phyloP scores from a whole-genome alignment of 2,329 filamentous ascomycete genomes.

The Leptographium wingfieldii region DNA sequence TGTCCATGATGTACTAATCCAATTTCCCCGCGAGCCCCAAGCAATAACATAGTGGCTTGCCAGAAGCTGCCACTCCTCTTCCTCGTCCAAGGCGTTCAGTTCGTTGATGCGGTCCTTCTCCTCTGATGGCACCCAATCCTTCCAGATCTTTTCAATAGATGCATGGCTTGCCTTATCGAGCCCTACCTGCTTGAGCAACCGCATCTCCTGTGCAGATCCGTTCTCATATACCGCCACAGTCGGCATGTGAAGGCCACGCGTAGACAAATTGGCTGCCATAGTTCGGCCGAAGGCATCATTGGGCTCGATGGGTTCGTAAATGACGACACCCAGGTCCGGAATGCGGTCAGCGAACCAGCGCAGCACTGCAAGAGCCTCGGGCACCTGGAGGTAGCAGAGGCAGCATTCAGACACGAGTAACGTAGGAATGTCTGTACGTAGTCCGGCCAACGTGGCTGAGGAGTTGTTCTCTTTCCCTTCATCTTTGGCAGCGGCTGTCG shows the following conservation, averaged over 20 bases:
- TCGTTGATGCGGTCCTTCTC: constrained; percentile 72
- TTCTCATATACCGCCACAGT: constrained; percentile 64
- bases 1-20: constrained; percentile 18
- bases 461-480: neutral
- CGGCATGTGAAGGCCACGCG: constrained; percentile 71
- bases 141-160: constrained; percentile 53
- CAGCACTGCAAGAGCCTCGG: constrained; percentile 51
- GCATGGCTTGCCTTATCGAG: constrained; percentile 36
- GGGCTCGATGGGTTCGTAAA: constrained; percentile 85
- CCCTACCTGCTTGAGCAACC: constrained; percentile 50
- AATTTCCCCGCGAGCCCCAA: constrained; percentile 65
- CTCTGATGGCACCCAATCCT: constrained; percentile 52
- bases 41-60: constrained; percentile 80
- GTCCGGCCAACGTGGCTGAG: constrained; percentile 22
- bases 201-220: constrained; percentile 51
- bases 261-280: constrained; percentile 82
- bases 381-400: constrained; percentile 68
- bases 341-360: constrained; percentile 47
- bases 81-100: constrained; percentile 82
- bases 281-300: constrained; percentile 78
- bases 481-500: neutral
- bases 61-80: constrained; percentile 85
- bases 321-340: constrained; percentile 40
- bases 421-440: constrained; percentile 55
- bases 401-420: constrained; percentile 91